phyloP scores from a whole-genome alignment of 2,329 filamentous ascomycete genomes.

The Colletotrichum sp. region DNA sequence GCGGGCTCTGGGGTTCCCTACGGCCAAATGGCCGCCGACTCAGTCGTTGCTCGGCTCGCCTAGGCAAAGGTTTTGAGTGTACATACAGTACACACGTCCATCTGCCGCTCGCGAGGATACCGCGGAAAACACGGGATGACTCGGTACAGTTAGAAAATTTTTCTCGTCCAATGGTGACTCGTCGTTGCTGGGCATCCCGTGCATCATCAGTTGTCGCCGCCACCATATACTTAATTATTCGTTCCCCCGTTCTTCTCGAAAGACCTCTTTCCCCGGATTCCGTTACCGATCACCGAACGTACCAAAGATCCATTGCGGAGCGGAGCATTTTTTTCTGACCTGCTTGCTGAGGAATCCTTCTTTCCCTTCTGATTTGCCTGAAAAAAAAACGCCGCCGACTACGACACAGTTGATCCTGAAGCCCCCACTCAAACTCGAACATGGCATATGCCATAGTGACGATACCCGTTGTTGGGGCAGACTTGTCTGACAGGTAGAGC shows the following conservation, averaged over 20 bases:
- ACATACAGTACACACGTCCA: background rate
- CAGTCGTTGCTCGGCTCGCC: background rate
- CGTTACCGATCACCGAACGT: background rate
- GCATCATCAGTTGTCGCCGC: background rate
- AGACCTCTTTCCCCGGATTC: slow-evolving; percentile 4
- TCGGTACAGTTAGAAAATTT: slow-evolving; percentile 12
- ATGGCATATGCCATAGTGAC: background rate
- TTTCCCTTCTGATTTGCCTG: background rate
- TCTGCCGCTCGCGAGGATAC: background rate
- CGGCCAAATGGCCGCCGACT: background rate
- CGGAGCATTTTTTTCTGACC: slow-evolving; percentile 1
- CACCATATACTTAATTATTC: background rate
- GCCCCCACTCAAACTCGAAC: background rate
- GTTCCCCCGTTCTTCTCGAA: background rate
- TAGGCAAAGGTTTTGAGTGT: background rate
- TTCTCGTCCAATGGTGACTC: slow-evolving; percentile 1
- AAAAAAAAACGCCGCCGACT: background rate
- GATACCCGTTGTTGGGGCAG: background rate
- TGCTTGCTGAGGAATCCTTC: background rate
- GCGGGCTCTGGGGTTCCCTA: background rate
- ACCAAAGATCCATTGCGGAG: slow-evolving; percentile 10
- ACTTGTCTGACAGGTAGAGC: background rate
- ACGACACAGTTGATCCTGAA: background rate
- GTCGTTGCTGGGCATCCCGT: background rate
- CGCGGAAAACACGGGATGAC: slow-evolving; percentile 15